Base-by-base conservation (phyloP, 352 stramenopile genomes). In the Phytophthora nicotianae region DNA sequence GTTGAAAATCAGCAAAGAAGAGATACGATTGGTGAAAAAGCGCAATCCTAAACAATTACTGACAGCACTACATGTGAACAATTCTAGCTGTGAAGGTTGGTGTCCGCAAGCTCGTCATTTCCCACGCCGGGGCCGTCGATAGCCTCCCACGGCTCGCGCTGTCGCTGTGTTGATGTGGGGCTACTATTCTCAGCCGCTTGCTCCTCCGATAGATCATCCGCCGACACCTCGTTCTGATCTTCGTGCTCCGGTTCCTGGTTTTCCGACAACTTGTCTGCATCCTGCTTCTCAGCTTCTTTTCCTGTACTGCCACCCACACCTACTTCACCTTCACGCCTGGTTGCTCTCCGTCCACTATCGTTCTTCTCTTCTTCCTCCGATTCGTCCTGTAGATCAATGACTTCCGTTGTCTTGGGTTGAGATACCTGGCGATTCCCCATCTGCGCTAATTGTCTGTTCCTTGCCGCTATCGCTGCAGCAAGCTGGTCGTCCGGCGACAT, bases 311-410 rank as follows among this genome's bases (percentile, higher is more conserved):
- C n/a, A 49, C 26, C 35, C 21, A 19, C 17, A 20, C n/a, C 29
- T 24, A 49, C 41, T 24, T 50, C 16, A 16, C 38, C 23, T 46
- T 26, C 21, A 26, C 16, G 19, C 21, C 24, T 40, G 23, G 42
- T 24, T 54, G 38, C 29, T 7, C 26, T 29, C 19, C 66, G 32
- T n/a, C 17, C 17, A 37, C 17, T 23, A 21, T 50, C 33, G 4
- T 43, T 21, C n/a, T 72, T 66, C 19, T 71, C 68, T 41, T 76
- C 69, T 27, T 64, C 60, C 38, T 72, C 68, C 9, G 69, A 68
- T 26, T 74, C 69, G 32, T 63, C 65, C 17, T 74, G 65, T 16
- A 77, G 48, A 49, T 77, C 69, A 42, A 77, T 72, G 6, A 77
- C 53, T 16, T 50, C 51, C 14, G 23, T 47, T 29, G 45, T 20